Percentiles rank a stretch among this genome's conserved stretches.
Conservation (phyloP, 371 early-diverging fungal species). For the Apophysomyces ossiformis region DNA sequence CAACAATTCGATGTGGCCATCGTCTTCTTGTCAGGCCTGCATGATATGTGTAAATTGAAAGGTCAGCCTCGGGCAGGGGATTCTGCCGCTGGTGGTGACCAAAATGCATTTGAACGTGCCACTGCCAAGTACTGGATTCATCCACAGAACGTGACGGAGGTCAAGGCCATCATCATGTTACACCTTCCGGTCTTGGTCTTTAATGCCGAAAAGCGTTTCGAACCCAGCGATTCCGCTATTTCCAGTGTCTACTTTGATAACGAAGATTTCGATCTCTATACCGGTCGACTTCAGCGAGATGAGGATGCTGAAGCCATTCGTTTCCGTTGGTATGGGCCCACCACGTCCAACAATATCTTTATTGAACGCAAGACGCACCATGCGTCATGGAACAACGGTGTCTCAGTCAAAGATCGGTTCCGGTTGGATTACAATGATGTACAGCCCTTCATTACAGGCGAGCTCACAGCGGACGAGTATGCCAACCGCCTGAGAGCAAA, state of each 20-base stretch:
- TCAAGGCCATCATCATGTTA: slow-evolving; percentile 88
- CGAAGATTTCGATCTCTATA: slow-evolving; percentile 87
- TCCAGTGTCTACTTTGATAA: slow-evolving; percentile 97
- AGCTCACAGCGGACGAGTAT: slow-evolving; percentile 71
- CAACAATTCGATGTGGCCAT: slow-evolving; percentile 38
- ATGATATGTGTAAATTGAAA: slow-evolving; percentile 29
- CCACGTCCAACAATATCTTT: slow-evolving; percentile 69
- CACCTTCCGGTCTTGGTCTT: slow-evolving; percentile 95
- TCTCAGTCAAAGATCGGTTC: slow-evolving; percentile 93
- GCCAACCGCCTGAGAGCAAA: slow-evolving; percentile 77
- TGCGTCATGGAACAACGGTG: slow-evolving; percentile 96
- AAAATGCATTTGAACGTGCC: slow-evolving; percentile 78
- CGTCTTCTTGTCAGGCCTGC: slow-evolving; percentile 26
- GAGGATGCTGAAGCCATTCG: slow-evolving; percentile 94
- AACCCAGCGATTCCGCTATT: slow-evolving; percentile 58
- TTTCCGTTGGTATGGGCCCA: slow-evolving; percentile 81
- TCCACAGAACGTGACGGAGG: slow-evolving; percentile 94
- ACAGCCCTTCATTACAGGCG: slow-evolving; percentile 59
- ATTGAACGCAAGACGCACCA: slow-evolving; percentile 98
- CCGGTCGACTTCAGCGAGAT: slow-evolving; percentile 86
- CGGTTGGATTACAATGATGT: slow-evolving; percentile 90
- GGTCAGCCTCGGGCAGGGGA: slow-evolving; percentile 22
- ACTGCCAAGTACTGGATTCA: slow-evolving; percentile 99
- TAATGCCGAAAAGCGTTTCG: slow-evolving; percentile 57
- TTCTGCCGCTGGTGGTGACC: slow-evolving; percentile 7